Evolutionary conservation across 2,329 filamentous ascomycete genomes (phyloP).

Genomic region (Paradendryphiella salina): DNA sequence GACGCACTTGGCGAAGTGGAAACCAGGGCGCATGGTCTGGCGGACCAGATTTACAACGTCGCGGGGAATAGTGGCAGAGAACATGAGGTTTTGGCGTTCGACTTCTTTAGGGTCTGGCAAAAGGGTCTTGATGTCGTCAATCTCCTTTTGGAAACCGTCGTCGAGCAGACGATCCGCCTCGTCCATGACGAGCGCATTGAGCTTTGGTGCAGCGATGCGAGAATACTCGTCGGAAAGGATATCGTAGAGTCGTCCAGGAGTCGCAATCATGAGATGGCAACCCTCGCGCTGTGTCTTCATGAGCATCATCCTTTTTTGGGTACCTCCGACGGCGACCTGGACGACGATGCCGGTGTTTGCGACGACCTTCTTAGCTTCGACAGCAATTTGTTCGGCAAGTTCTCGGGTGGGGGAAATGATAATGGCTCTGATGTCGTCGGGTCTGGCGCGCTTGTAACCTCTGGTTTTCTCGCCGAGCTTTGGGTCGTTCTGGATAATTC

Average conservation of each 20-base stretch:
- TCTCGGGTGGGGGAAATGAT: slow-evolving; percentile 67
- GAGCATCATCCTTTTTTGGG: slow-evolving; percentile 72
- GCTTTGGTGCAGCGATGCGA: slow-evolving; percentile 65
- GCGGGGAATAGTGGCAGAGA: slow-evolving; percentile 87
- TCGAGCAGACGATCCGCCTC: slow-evolving; percentile 71
- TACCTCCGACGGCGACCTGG: slow-evolving; percentile 87
- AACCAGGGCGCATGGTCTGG: slow-evolving; percentile 75
- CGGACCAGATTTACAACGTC: slow-evolving; percentile 81
- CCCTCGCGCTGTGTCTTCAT: slow-evolving; percentile 69
- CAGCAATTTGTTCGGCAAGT: slow-evolving; percentile 66
- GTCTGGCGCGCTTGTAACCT: slow-evolving; percentile 48
- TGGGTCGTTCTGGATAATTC: slow-evolving; percentile 68
- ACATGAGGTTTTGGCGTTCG: slow-evolving; percentile 87
- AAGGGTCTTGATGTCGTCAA: slow-evolving; percentile 52
- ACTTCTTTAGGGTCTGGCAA: slow-evolving; percentile 66
- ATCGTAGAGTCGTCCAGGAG: slow-evolving; percentile 85
- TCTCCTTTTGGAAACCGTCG: slow-evolving; percentile 56
- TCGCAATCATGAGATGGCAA: slow-evolving; percentile 88
- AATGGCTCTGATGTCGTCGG: slow-evolving; percentile 61
- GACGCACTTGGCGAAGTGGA: slow-evolving; percentile 91
- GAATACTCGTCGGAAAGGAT: slow-evolving; percentile 68
- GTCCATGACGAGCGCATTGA: slow-evolving; percentile 65
- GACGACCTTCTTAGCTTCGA: slow-evolving; percentile 72
- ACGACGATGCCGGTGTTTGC: slow-evolving; percentile 67
- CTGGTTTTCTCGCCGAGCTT: slow-evolving; percentile 57